Base-by-base conservation (phyloP, 257 asterid species). In the Nicotiana undulata region DNA sequence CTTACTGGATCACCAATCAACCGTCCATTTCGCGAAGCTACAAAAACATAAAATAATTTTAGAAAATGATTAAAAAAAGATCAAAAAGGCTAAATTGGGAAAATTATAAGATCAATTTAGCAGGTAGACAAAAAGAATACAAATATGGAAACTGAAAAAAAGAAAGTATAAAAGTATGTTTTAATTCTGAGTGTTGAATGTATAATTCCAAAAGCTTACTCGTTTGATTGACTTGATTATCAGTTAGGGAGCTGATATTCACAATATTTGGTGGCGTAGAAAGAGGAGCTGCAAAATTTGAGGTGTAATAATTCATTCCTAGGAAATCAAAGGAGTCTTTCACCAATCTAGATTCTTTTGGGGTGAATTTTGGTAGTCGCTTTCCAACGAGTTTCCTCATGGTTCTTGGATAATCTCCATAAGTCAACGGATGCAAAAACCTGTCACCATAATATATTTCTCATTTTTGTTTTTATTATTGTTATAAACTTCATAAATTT, bases 291-390 rank as follows among this genome's bases (percentile, higher is more conserved):
- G 90, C 93, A 63, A 82, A 92, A 59, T 78, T 83, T 3, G 88
- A 82, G 18, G 91, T 87, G 61, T 92, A 90, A 85, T 92, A 90
- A 84, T 92, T 92, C 18, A 88, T 2, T 81, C 97, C 94, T 22
- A 87, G 20, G 55, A 86, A 92, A 79, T 90, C 97, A 10, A 24
- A 83, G 1, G 97, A 92, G 10, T 92, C 90, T 49, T 87, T 89
- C 67, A 90, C 13, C 79, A 83, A 7, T 18, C 16, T 75, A 18
- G 68, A 75, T 79, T 89, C 81, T 63, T 82, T 51, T 0, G 65
- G 15, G 0, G 86, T 85, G 66, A 92, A 92, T 22, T 68, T 78
- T 31, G 95, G 97, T n/a, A 91, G 56, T 22, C 95, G 79, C 9
- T 84, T 49, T 4, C 89, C 86, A 6, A 89, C 91, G 0, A 83